phyloP scores from a whole-genome alignment of 345 rosid species.

The Salix purpurea region DNA sequence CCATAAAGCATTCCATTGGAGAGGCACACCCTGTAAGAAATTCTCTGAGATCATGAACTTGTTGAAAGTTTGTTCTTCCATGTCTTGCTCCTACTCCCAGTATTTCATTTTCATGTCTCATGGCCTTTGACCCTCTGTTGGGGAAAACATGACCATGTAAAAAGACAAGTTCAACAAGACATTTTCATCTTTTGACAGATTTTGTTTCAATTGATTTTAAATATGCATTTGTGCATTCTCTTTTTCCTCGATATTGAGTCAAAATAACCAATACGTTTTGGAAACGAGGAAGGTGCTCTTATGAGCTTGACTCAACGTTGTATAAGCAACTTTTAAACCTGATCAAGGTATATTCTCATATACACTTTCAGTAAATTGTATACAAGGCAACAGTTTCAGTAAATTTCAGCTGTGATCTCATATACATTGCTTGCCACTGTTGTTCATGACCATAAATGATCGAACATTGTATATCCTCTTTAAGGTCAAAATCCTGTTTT shows the following conservation, averaged over 20 bases:
- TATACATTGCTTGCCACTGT: neutral
- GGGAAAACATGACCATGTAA: neutral
- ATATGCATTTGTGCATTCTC: neutral
- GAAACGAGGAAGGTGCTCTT: neutral
- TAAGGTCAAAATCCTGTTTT: neutral
- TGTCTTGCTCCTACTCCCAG: neutral
- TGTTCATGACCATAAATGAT: neutral
- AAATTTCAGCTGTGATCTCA: neutral
- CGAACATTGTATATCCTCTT: neutral
- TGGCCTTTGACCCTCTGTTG: neutral
- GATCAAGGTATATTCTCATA: neutral
- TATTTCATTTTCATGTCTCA: neutral
- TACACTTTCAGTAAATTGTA: neutral
- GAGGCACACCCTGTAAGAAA: constrained; percentile 71
- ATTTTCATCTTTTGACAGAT: neutral
- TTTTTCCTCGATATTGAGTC: neutral
- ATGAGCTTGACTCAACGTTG: neutral
- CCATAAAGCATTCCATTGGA: constrained; percentile 77
- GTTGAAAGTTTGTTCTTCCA: neutral
- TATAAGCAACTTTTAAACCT: neutral
- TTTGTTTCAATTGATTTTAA: neutral
- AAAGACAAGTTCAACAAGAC: too few species aligned
- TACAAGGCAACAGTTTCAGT: neutral
- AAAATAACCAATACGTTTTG: neutral
- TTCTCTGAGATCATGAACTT: neutral